phyloP scores from a whole-genome alignment of 2,329 filamentous ascomycete species.

The Taxawa tesnikishii region DNA sequence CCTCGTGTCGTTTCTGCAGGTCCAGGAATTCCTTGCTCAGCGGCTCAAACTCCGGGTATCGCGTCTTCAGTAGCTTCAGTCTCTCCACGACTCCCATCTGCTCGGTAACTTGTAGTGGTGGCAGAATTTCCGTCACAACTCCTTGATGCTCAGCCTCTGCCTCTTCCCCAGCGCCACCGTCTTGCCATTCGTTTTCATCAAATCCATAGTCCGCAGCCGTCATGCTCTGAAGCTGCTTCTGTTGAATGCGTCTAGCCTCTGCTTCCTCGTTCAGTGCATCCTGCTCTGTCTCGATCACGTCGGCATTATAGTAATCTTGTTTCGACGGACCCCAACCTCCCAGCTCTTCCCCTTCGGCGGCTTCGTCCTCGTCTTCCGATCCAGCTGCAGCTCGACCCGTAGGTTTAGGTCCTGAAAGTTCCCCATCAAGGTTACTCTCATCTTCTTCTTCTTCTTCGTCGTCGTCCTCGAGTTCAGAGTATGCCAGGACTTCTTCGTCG shows the following conservation, averaged over 20 bases:
- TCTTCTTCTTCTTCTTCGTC: constrained; percentile 41
- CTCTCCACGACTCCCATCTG: constrained; percentile 67
- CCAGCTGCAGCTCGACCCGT: constrained; percentile 9
- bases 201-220: constrained; percentile 86
- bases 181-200: constrained; percentile 77
- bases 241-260: constrained; percentile 77
- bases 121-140: constrained; percentile 75
- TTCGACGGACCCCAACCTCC: constrained; percentile 79
- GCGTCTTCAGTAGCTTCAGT: constrained; percentile 59
- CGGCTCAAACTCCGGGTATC: constrained; percentile 88
- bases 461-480: constrained; percentile 28
- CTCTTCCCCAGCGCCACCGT: constrained; percentile 32
- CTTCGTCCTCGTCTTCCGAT: constrained; percentile 31
- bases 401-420: constrained; percentile 17
- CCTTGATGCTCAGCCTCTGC: constrained; percentile 28
- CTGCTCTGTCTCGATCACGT: constrained; percentile 57
- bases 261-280: constrained; percentile 82
- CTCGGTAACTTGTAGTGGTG: constrained; percentile 68
- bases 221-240: constrained; percentile 84
- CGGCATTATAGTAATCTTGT: constrained; percentile 87
- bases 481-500: constrained; percentile 51
- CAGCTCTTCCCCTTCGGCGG: constrained; percentile 43
- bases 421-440: constrained; percentile 29
- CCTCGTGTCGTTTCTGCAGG: constrained; percentile 43
- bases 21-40: constrained; percentile 67